Conservation (phyloP, 768 basidiomycete genomes). For the Suillus placidus region DNA sequence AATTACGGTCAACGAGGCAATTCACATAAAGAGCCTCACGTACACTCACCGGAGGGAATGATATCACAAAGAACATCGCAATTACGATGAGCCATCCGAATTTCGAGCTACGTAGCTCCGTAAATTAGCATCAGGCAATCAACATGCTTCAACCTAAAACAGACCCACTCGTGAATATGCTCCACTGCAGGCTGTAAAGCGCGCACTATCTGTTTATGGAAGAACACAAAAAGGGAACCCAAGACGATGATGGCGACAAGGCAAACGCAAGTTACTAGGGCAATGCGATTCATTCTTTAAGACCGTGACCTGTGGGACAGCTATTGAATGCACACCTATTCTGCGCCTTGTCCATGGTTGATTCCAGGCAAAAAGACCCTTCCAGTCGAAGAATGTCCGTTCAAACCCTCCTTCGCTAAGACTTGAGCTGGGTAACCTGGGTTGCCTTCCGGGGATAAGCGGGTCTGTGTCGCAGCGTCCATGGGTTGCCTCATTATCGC, state of each 20-base stretch:
- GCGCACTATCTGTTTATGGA: conserved; percentile 55
- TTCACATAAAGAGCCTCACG: conserved; percentile 19
- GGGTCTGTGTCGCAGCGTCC: neutral
- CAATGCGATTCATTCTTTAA: neutral
- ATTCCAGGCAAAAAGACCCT: neutral
- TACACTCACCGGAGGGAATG: conserved; percentile 68
- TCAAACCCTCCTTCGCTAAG: neutral
- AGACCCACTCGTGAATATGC: conserved; percentile 38
- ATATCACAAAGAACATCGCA: conserved; percentile 72
- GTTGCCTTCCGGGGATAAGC: neutral
- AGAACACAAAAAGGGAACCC: conserved; percentile 54
- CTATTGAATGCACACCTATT: neutral
- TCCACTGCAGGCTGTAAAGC: conserved; percentile 44
- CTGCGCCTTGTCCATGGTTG: neutral
- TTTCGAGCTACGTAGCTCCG: conserved; percentile 38
- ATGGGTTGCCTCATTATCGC: neutral
- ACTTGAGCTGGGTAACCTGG: neutral
- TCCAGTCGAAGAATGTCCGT: neutral
- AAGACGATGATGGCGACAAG: conserved; percentile 48
- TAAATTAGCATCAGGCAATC: neutral
- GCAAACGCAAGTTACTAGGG: conserved; percentile 46
- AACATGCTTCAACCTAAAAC: conserved; percentile 1
- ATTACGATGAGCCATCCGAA: conserved; percentile 75
- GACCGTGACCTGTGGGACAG: neutral
- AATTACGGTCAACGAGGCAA: neutral